Conservation (phyloP, 305 asterid genomes). For the Fraxinus angustifolia region DNA sequence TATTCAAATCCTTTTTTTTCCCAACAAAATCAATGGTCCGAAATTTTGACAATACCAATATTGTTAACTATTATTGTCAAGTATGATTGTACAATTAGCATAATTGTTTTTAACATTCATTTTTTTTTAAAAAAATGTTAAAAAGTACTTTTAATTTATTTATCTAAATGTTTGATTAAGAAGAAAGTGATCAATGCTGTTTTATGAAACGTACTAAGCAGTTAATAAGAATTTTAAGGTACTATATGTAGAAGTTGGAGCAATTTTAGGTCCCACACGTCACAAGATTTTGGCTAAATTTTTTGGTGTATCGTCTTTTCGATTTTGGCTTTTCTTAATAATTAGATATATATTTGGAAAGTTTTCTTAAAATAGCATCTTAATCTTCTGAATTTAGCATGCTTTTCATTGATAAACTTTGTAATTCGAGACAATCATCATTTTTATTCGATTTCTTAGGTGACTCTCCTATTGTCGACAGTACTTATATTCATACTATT, state of each 20-base stretch:
- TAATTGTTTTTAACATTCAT: background rate
- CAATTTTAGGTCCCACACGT: background rate
- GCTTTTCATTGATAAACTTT: background rate
- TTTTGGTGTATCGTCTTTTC: background rate
- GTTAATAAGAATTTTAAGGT: background rate
- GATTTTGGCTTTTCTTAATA: background rate
- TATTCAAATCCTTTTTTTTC: background rate
- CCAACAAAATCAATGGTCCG: background rate
- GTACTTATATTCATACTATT: background rate
- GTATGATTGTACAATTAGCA: background rate
- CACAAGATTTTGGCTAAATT: background rate
- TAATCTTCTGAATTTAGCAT: background rate
- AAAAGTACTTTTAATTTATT: background rate
- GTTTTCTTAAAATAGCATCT: background rate
- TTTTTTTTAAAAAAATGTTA: background rate
- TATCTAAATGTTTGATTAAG: background rate
- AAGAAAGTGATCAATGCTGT: background rate
- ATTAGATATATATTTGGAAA: background rate
- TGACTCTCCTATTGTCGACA: background rate
- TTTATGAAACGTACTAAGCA: background rate
- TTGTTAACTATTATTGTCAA: background rate
- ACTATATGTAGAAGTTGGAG: background rate
- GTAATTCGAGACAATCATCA: background rate
- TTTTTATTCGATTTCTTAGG: background rate
- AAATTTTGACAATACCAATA: background rate